A percentile compares a stretch with the other conserved stretches of the same genome.
These are phyloP conservation scores for Chlorella sorokiniana DNA, from an alignment of 139 green algal species.

Conservation along the genomic window DNA sequence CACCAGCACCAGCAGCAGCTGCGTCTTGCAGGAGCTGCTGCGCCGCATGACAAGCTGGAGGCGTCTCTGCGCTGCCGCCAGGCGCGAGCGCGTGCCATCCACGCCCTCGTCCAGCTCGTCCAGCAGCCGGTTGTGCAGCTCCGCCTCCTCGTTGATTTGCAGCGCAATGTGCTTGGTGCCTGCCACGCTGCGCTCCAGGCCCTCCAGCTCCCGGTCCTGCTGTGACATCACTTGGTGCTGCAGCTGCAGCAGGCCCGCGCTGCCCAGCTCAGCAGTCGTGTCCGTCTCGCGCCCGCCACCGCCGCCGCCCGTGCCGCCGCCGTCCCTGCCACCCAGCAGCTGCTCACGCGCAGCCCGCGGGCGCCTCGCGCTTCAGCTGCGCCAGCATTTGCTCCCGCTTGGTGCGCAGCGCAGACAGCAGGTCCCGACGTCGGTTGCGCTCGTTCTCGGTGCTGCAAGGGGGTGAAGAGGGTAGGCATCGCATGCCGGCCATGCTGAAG, in stretches of 20 bases:
- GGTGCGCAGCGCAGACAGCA: conserved; percentile 68
- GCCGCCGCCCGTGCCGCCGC: neutral
- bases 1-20: conserved; percentile 66
- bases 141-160: conserved; percentile 88
- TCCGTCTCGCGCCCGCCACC: conserved; percentile 58
- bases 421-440: conserved; percentile 77
- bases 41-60: conserved; percentile 59
- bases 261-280: conserved; percentile 69
- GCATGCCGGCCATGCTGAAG: too few relatives aligned
- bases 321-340: conserved; percentile 38
- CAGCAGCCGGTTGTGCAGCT: conserved; percentile 85
- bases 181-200: conserved; percentile 75
- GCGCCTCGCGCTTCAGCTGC: conserved; percentile 60
- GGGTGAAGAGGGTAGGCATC: neutral
- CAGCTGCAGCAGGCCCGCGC: conserved; percentile 66
- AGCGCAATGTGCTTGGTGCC: conserved; percentile 65
- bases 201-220: conserved; percentile 78
- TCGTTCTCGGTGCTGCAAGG: conserved; percentile 80
- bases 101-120: conserved; percentile 87
- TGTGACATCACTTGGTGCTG: conserved; percentile 75
- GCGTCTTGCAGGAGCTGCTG: conserved; percentile 57
- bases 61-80: conserved; percentile 63
- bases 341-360: conserved; percentile 11
- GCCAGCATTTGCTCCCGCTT: conserved; percentile 80
- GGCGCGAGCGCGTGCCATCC: conserved; percentile 68